phyloP scores from a whole-genome alignment of 2,329 filamentous ascomycete genomes.

The Calonectria naviculata region DNA sequence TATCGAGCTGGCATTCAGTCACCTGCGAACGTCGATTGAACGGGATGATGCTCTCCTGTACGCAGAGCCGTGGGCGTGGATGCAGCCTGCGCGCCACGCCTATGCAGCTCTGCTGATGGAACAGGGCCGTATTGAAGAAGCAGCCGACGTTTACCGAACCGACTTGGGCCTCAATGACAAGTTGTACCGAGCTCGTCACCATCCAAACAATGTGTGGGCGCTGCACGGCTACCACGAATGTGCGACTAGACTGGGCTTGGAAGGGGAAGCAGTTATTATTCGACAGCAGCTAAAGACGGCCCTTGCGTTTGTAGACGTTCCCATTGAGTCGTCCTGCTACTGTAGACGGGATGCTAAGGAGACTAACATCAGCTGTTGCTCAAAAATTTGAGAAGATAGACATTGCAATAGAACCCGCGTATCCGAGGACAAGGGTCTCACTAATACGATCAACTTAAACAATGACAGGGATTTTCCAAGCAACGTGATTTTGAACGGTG shows the following conservation, averaged over 20 bases:
- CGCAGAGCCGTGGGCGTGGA: constrained; percentile 81
- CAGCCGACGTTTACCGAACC: constrained; percentile 65
- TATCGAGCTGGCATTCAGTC: constrained; percentile 65
- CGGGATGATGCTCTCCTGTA: constrained; percentile 73
- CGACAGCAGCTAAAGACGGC: constrained; percentile 62
- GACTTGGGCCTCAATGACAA: constrained; percentile 68
- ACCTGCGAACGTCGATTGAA: constrained; percentile 64
- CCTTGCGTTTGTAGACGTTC: constrained; percentile 68
- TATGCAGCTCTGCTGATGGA: constrained; percentile 75
- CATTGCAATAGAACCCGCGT: no score
- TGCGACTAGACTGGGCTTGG: constrained; percentile 59
- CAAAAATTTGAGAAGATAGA: not conserved
- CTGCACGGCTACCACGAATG: constrained; percentile 79
- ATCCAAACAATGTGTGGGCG: constrained; percentile 80
- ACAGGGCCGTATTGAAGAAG: constrained; percentile 66
- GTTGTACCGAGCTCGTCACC: constrained; percentile 70
- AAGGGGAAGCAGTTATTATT: constrained; percentile 48
- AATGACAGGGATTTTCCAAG: not conserved
- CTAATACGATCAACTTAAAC: no score
- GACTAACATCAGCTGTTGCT: not conserved
- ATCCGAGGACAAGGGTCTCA: no score
- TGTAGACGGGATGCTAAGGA: constrained; percentile 29
- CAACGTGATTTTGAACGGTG: not conserved
- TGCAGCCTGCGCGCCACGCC: constrained; percentile 77
- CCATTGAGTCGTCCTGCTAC: constrained; percentile 51